A percentile compares a stretch with the other conserved stretches of the same genome.
Evolutionary conservation across 805 yeast species (phyloP).

Genomic region (Wickerhamomyces subpelliculosus): DNA sequence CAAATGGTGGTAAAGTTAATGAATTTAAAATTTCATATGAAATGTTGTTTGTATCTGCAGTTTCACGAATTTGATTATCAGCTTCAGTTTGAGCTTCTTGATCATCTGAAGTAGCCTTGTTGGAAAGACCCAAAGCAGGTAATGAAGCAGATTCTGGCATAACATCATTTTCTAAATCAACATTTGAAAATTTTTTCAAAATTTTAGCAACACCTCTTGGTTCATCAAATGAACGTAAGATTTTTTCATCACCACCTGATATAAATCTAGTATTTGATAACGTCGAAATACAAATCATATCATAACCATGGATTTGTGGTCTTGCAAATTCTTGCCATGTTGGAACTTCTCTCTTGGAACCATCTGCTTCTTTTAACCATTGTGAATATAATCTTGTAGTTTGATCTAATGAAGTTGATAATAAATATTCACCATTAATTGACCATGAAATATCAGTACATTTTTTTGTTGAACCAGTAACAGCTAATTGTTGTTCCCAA

Average conservation of each 20-base stretch:
- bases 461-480: conserved; percentile 70
- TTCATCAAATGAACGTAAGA: conserved; percentile 80
- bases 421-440: conserved; percentile 52
- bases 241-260: conserved; percentile 95
- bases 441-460: conserved; percentile 81
- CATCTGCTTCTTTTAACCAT: conserved; percentile 37
- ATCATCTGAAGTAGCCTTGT: conserved; percentile 65
- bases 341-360: conserved; percentile 18
- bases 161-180: conserved; percentile 24
- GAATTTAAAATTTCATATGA: conserved; percentile 40
- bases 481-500: conserved; percentile 45
- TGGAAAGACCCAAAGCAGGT: conserved; percentile 90
- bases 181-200: conserved; percentile 46
- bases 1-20: conserved; percentile 65
- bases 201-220: conserved; percentile 71
- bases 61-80: conserved; percentile 26
- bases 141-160: conserved; percentile 83
- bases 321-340: conserved; percentile 92
- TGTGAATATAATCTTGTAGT: conserved; percentile 80
- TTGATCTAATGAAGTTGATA: conserved; percentile 85
- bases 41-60: conserved; percentile 29
- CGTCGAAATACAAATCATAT: conserved; percentile 75
- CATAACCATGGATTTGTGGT: conserved; percentile 98
- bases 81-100: conserved; percentile 18
- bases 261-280: conserved; percentile 60